Conservation (phyloP, 1,284 basidiomycete species). For the Lentinula novae-zelandiae region DNA sequence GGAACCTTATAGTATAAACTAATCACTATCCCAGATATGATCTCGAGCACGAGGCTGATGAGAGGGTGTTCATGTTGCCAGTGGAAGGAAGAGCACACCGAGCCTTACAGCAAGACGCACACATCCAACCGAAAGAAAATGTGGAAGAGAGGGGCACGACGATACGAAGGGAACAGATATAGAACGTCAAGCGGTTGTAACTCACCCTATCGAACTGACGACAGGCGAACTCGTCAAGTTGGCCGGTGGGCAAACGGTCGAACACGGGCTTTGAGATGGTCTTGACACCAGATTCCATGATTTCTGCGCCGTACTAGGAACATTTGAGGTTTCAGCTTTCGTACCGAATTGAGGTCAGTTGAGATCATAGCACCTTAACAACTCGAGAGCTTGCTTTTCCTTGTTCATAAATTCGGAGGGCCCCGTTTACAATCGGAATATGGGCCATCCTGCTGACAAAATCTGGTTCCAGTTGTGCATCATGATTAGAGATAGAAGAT, state of each 20-base stretch:
- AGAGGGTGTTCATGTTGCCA: not conserved
- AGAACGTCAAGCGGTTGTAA: slow-evolving; percentile 26
- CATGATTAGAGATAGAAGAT: not conserved
- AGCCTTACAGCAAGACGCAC: not conserved
- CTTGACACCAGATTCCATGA: slow-evolving; percentile 84
- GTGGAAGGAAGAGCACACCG: too few species aligned
- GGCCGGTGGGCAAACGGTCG: slow-evolving; percentile 68
- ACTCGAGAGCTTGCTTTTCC: slow-evolving; percentile 76
- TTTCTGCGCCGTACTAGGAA: slow-evolving; percentile 77
- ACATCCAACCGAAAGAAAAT: not conserved
- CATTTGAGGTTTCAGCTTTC: slow-evolving; percentile 8
- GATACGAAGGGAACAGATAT: slow-evolving; percentile 4
- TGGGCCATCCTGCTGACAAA: slow-evolving; percentile 33
- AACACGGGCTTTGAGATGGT: slow-evolving; percentile 84
- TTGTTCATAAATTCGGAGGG: slow-evolving; percentile 70
- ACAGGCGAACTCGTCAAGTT: slow-evolving; percentile 73
- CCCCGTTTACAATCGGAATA: slow-evolving; percentile 61
- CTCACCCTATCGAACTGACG: slow-evolving; percentile 46
- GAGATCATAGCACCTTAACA: slow-evolving; percentile 54
- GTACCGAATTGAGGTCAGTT: not conserved
- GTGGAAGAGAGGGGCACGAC: not conserved
- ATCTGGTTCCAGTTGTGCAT: slow-evolving; percentile 26
- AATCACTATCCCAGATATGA: not conserved
- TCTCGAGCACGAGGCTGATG: not conserved
- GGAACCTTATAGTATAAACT: not conserved